Conservation (phyloP, 352 stramenopile genomes). For the Peronospora tabacina region DNA sequence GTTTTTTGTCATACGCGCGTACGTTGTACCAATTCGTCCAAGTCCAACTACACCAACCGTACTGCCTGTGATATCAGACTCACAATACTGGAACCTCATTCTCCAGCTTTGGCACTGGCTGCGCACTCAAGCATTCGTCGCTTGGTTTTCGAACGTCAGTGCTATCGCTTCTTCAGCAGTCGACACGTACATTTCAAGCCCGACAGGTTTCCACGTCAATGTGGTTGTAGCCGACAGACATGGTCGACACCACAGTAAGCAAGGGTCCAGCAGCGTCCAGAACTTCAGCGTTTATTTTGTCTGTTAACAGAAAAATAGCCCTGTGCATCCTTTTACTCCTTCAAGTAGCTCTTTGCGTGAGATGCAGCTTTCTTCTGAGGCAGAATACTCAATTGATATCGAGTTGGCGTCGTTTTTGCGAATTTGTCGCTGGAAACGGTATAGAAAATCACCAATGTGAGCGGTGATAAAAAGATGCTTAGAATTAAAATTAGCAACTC, state of each 20-base stretch:
- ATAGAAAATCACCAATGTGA: no score
- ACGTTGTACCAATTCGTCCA: conserved; percentile 80
- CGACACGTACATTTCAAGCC: conserved; percentile 66
- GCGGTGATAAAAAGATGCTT: neutral
- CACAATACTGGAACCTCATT: conserved; percentile 78
- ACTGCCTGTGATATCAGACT: conserved; percentile 56
- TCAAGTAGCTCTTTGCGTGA: conserved; percentile 39
- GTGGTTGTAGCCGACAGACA: conserved; percentile 89
- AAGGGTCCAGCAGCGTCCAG: conserved; percentile 44
- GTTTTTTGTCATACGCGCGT: conserved; percentile 71
- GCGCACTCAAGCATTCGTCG: conserved; percentile 58
- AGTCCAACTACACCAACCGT: conserved; percentile 81
- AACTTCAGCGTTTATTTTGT: conserved; percentile 63
- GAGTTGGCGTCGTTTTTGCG: conserved; percentile 9
- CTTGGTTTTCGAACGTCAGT: conserved; percentile 59
- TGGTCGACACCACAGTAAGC: conserved; percentile 69
- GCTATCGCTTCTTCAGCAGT: conserved; percentile 69
- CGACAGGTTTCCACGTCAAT: conserved; percentile 79
- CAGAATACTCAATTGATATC: conserved; percentile 23
- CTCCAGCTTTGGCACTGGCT: conserved; percentile 58
- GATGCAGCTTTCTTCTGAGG: conserved; percentile 32
- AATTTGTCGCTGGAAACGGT: conserved; percentile 33
- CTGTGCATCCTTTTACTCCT: conserved; percentile 39
- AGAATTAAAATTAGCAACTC: neutral
- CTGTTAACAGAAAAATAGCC: conserved; percentile 61